Base-by-base conservation (phyloP, 331 rosid genomes). In the Arachis monticola region DNA sequence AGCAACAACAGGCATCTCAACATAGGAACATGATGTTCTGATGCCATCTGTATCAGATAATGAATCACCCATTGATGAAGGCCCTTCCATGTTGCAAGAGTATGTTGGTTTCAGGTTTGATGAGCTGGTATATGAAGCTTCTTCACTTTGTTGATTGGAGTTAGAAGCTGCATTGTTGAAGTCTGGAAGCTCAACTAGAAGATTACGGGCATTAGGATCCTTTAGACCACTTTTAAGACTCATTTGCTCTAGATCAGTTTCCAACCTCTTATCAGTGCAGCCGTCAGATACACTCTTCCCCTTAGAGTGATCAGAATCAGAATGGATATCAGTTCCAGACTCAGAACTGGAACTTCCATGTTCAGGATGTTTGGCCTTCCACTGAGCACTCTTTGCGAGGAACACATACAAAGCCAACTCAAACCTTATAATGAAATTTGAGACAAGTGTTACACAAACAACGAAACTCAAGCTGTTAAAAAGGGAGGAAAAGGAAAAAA, bases 371-470 rank as follows among this genome's bases (percentile, higher is more conserved):
- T 87, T 90, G 12, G 83, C 90, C 78, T 86, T 92, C 81, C 81
- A 79, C 48, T 71, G 88, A 73, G 93, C 87, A 61, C 76, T 69
- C 85, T 95, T 95, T 73, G 87, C 93, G 71, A 92, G 88, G 86
- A 87, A 85, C 27, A 97, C 71, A 73, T 75, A 79, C 71, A 95
- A 75, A 72, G 97, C 99, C 85, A 95, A 83, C 67, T 88, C 97
- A 77, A 90, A 94, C 93, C 99, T 92, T 79, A 64, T 60, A 12
- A 75, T 6, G 47, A 62, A 69, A 70, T 10, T 78, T 64, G 38
- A 71, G 71, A 72, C 46, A 82, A 41, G 77, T 64, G 63, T 73
- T 65, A 82, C 45, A 44, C 61, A 60, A 67, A 67, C 81, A 14
- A 69, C 38, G 64, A 47, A 65, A 74, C n/a, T 66, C 77, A 80